Evolutionary conservation across 257 asterid genomes (phyloP).

Genomic region (Nyctanthes arbortristis): DNA sequence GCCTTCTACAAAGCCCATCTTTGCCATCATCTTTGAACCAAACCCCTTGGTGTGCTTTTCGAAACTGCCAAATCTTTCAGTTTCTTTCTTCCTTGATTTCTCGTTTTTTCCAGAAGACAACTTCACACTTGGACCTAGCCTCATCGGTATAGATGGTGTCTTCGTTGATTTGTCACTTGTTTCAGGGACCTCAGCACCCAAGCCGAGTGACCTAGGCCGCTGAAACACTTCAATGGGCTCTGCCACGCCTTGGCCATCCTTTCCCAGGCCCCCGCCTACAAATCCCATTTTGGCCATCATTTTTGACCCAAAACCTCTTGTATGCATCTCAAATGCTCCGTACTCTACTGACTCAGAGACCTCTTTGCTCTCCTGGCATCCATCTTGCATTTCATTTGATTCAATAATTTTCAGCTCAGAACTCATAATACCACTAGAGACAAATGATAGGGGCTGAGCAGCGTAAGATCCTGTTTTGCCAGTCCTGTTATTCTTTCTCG

Average conservation of each 20-base stretch:
- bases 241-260: constrained; percentile 79
- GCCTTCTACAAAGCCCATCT: constrained; percentile 91
- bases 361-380: constrained; percentile 30
- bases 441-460: constrained; percentile 77
- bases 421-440: constrained; percentile 71
- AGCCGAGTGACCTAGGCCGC: constrained; percentile 90
- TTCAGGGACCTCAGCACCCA: constrained; percentile 81
- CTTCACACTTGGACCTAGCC: constrained; percentile 23
- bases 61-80: constrained; percentile 57
- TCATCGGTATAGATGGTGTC: constrained; percentile 23
- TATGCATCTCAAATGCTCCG: constrained; percentile 89
- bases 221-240: constrained; percentile 79
- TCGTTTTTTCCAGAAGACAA: constrained; percentile 30
- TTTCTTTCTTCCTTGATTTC: constrained; percentile 31
- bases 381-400: constrained; percentile 38
- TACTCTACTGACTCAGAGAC: constrained; percentile 38
- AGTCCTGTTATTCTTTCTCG: constrained; percentile 37
- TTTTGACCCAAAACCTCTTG: constrained; percentile 96
- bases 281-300: constrained; percentile 98
- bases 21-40: constrained; percentile 93
- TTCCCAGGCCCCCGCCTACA: constrained; percentile 79
- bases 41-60: constrained; percentile 92
- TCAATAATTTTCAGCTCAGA: constrained; percentile 36
- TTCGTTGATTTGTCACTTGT: constrained; percentile 27
- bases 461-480: constrained; percentile 63